Evolutionary conservation across 495 filamentous ascomycete genomes (phyloP).

Genomic region (Tuber borchii): DNA sequence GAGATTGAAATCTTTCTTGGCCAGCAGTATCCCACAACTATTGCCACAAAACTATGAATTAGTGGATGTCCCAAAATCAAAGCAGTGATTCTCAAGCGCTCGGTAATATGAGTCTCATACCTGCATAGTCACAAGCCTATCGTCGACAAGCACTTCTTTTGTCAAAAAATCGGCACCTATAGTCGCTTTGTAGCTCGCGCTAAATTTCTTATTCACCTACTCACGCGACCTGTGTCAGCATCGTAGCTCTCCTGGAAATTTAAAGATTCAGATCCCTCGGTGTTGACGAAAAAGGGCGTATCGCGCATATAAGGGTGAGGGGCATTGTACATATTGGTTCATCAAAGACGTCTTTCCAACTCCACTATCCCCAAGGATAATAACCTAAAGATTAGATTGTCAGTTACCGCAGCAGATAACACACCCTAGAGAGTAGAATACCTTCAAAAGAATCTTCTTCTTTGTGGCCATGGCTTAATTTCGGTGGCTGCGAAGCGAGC

Average conservation of each 20-base stretch:
- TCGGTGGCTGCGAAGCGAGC: not conserved
- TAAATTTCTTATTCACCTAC: constrained; percentile 99
- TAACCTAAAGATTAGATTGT: constrained; percentile 59
- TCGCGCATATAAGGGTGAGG: constrained; percentile 4
- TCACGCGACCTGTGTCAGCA: constrained; percentile 1
- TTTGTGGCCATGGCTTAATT: constrained; percentile 65
- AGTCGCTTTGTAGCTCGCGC: constrained; percentile 97
- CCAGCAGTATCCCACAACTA: constrained; percentile 98
- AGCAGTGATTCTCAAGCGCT: not conserved
- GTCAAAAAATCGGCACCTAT: constrained; percentile 99
- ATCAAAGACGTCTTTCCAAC: constrained; percentile 99
- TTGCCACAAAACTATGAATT: constrained; percentile 6
- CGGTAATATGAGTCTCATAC: constrained; percentile 47
- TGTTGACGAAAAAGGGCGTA: not conserved
- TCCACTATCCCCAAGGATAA: constrained; percentile 95
- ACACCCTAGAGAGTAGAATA: constrained; percentile 43
- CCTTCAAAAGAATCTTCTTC: constrained; percentile 97
- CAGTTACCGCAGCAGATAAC: constrained; percentile 15
- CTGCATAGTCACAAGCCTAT: constrained; percentile 97
- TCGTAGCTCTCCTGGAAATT: not conserved
- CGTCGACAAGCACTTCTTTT: constrained; percentile 95
- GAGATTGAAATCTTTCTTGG: constrained; percentile 93
- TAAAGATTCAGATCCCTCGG: not conserved
- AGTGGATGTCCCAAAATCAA: constrained; percentile 11
- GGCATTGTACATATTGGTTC: constrained; percentile 83